phyloP scores from a whole-genome alignment of 371 early-diverging fungal species.

The Mucor saturninus region DNA sequence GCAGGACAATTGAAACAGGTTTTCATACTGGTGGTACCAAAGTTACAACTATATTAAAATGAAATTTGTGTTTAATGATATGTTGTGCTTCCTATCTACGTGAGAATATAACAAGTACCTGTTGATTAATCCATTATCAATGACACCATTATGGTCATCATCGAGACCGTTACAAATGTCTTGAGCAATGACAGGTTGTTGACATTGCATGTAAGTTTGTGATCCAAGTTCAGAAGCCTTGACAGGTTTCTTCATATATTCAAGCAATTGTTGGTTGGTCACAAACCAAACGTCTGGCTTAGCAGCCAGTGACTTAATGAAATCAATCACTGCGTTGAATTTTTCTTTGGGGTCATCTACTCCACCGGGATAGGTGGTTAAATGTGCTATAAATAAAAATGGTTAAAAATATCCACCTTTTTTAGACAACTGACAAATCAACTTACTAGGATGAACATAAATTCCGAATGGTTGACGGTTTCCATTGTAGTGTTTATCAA shows the following conservation, averaged over 20 bases:
- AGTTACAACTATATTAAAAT: constrained; percentile 51
- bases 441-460: constrained; percentile 61
- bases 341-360: constrained; percentile 40
- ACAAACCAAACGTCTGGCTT: constrained; percentile 69
- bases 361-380: constrained; percentile 44
- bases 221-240: constrained; percentile 59
- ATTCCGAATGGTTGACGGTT: constrained; percentile 73
- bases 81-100: not conserved
- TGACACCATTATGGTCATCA: constrained; percentile 53
- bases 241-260: constrained; percentile 72
- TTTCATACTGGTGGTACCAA: constrained; percentile 56
- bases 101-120: constrained; percentile 21
- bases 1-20: constrained; percentile 73
- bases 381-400: constrained; percentile 42
- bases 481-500: constrained; percentile 65
- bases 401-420: not conserved
- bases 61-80: not conserved
- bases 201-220: constrained; percentile 63
- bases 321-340: constrained; percentile 40
- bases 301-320: constrained; percentile 45
- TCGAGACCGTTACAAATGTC: constrained; percentile 79
- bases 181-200: constrained; percentile 57
- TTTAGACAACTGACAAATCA: not conserved
- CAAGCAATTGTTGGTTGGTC: constrained; percentile 65
- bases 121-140: constrained; percentile 52